phyloP scores from a whole-genome alignment of 2,329 filamentous ascomycete species.

The Trichoderma koningiopsis region DNA sequence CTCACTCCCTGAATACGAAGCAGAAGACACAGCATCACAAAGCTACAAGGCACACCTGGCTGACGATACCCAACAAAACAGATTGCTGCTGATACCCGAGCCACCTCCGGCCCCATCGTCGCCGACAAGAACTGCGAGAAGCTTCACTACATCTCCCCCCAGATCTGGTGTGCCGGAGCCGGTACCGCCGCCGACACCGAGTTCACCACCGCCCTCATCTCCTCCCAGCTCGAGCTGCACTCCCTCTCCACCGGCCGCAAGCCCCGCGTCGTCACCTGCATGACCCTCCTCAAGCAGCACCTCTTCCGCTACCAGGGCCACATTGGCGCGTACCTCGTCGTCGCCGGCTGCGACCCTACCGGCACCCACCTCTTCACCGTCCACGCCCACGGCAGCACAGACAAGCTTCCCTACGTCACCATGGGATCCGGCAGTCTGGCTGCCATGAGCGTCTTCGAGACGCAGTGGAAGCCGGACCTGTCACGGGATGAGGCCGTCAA shows the following conservation, averaged over 20 bases:
- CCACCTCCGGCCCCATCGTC: constrained; percentile 95
- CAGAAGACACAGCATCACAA: background rate
- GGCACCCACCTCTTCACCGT: constrained; percentile 96
- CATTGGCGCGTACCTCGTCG: constrained; percentile 96
- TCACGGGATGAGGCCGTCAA: constrained; percentile 79
- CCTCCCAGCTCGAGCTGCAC: constrained; percentile 97
- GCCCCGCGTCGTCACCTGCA: constrained; percentile 96
- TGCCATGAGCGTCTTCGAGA: constrained; percentile 98
- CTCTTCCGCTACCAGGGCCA: constrained; percentile 98
- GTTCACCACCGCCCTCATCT: constrained; percentile 98
- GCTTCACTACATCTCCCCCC: constrained; percentile 96
- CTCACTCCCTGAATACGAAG: background rate
- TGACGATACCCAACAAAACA: constrained; percentile 40
- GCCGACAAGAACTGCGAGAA: constrained; percentile 99
- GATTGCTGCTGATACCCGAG: constrained; percentile 98
- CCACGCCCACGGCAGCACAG: constrained; percentile 95
- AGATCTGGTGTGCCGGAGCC: constrained; percentile 98
- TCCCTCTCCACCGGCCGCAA: constrained; percentile 93
- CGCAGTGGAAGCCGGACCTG: constrained; percentile 82
- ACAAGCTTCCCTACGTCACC: constrained; percentile 98
- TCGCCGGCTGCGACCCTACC: constrained; percentile 94
- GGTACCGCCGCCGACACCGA: constrained; percentile 98
- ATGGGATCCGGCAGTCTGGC: constrained; percentile 97
- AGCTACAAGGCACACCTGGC: background rate
- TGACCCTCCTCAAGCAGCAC: constrained; percentile 99